These are phyloP conservation scores for Plasmodiophora brassicae DNA, from an alignment of 208 protist genomes.

Conservation along the genomic window DNA sequence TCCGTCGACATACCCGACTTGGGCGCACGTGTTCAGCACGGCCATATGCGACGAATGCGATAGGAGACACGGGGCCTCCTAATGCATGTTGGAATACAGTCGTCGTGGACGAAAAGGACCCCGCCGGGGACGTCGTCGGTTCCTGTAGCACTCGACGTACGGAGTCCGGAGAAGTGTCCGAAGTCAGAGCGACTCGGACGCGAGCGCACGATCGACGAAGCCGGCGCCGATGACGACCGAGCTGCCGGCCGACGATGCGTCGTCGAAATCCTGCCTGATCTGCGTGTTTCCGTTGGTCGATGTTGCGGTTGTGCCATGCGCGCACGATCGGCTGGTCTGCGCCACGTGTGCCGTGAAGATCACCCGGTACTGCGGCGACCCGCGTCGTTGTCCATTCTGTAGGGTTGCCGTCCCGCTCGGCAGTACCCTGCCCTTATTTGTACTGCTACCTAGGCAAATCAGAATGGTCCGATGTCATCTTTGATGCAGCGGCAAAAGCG, in stretches of 20 bases:
- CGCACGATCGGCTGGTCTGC: background rate
- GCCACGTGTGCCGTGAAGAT: background rate
- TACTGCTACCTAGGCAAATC: background rate
- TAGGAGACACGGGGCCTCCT: no score
- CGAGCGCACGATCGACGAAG: no score
- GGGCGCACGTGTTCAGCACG: no score
- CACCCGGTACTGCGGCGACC: background rate
- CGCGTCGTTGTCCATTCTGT: slow-evolving; percentile 20
- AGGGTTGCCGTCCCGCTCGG: background rate
- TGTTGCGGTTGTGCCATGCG: background rate
- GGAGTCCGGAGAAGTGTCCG: no score
- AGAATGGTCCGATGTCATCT: background rate
- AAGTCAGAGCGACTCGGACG: no score
- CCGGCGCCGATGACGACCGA: no score
- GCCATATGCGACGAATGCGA: no score
- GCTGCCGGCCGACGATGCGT: background rate
- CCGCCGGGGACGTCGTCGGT: no score
- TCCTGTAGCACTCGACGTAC: no score
- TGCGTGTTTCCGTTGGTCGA: background rate
- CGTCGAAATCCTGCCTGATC: background rate
- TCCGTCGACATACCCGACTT: no score
- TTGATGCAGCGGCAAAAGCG: background rate
- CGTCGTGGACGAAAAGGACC: no score
- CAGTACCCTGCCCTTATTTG: background rate
- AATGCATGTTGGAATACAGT: no score